These are phyloP conservation scores for Yarrowia sp. DNA, from an alignment of 805 yeast species.

Conservation along the genomic window DNA sequence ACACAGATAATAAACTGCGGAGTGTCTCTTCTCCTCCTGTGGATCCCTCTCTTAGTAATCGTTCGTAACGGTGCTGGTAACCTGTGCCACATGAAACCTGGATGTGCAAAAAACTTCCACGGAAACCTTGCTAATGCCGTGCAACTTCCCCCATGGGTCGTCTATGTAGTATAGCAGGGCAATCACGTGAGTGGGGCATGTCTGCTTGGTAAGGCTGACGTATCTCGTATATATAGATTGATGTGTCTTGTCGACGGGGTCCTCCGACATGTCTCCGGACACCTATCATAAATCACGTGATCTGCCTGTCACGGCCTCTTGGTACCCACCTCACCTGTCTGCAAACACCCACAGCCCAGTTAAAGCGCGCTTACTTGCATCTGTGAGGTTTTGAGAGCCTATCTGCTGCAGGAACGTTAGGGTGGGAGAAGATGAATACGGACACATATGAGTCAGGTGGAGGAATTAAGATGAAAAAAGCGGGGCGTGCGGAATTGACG, in stretches of 20 bases:
- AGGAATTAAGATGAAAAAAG: no score
- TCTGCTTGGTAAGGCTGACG: not conserved
- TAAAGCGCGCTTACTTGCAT: constrained; percentile 24
- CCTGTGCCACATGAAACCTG: not conserved
- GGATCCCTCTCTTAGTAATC: not conserved
- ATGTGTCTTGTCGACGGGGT: no score
- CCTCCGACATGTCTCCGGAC: not conserved
- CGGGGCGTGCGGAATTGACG: no score
- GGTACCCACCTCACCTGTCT: not conserved
- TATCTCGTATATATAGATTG: not conserved
- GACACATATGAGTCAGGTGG: no score
- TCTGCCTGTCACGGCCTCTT: no score
- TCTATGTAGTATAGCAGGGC: not conserved
- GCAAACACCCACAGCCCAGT: constrained; percentile 5
- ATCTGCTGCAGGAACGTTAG: constrained; percentile 26
- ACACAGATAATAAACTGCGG: no score
- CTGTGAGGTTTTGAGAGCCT: not conserved
- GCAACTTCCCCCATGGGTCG: no score
- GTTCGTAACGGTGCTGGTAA: not conserved
- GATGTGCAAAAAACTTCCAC: constrained; percentile 4
- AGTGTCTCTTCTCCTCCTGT: not conserved
- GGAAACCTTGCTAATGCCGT: constrained; percentile 7
- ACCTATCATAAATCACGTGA: not conserved
- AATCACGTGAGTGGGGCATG: not conserved
- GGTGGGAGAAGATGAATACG: not conserved